Percentiles rank a stretch among this genome's conserved stretches.
These are phyloP conservation scores for Cladosporium sp. DNA, from an alignment of 2,329 filamentous ascomycete genomes.

Conservation along the genomic window DNA sequence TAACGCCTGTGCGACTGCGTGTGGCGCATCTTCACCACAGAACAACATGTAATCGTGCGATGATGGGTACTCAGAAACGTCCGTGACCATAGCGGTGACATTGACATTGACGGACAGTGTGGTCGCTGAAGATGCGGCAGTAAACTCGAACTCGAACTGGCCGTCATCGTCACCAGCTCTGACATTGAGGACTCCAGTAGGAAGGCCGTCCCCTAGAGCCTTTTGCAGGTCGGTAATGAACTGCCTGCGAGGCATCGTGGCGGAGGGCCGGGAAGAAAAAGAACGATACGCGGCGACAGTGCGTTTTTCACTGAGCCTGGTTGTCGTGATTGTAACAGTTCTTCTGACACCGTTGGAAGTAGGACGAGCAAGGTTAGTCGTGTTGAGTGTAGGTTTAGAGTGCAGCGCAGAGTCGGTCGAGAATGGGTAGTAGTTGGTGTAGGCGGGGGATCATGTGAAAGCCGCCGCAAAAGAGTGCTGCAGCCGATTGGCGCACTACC, in stretches of 20 bases:
- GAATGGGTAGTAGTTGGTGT: too few relatives aligned
- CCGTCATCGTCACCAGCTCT: constrained; percentile 65
- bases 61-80: constrained; percentile 58
- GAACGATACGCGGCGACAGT: neutral
- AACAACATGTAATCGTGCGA: constrained; percentile 57
- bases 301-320: neutral
- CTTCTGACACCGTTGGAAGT: neutral
- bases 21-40: constrained; percentile 45
- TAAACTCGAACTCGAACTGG: constrained; percentile 57
- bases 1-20: constrained; percentile 41
- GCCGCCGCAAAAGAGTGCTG: neutral
- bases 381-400: neutral
- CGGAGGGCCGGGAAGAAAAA: neutral
- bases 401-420: too few relatives aligned
- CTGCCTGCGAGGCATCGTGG: constrained; percentile 60
- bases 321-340: neutral
- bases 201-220: constrained; percentile 34
- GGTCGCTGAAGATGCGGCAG: neutral
- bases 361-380: neutral
- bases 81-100: constrained; percentile 40
- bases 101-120: constrained; percentile 23
- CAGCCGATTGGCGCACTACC: neutral
- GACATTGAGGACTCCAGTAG: constrained; percentile 51
- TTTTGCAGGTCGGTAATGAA: constrained; percentile 58
- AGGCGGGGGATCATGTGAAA: neutral